These are phyloP conservation scores for Trypanosoma lewisi DNA, from an alignment of 208 protist species.

Conservation along the genomic window DNA sequence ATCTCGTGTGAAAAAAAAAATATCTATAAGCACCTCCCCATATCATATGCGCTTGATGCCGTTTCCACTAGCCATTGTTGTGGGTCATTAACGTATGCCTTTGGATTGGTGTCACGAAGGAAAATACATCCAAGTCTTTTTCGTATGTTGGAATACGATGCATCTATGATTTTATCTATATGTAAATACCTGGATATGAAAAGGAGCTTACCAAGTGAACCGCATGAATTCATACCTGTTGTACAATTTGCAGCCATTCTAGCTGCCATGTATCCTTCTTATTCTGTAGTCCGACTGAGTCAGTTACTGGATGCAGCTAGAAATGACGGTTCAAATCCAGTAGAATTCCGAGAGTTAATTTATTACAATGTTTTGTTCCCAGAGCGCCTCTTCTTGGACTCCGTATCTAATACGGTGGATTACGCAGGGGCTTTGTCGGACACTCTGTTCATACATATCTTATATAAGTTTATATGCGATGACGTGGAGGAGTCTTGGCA, in stretches of 20 bases:
- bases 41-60: slow-evolving; percentile 67
- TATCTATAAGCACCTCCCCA: slow-evolving; percentile 31
- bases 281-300: slow-evolving; percentile 36
- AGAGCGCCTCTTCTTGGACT: slow-evolving; percentile 43
- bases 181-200: slow-evolving; percentile 47
- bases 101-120: slow-evolving; percentile 47
- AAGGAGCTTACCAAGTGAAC: background rate
- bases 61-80: slow-evolving; percentile 39
- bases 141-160: slow-evolving; percentile 50
- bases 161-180: slow-evolving; percentile 39
- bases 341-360: slow-evolving; percentile 38
- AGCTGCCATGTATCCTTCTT: slow-evolving; percentile 68
- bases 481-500: slow-evolving; percentile 65
- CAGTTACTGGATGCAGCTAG: slow-evolving; percentile 51
- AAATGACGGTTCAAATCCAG: slow-evolving; percentile 37
- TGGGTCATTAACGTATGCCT: slow-evolving; percentile 68
- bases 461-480: slow-evolving; percentile 60
- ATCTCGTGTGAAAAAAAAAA: background rate
- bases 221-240: slow-evolving; percentile 47
- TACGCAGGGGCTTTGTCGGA: slow-evolving; percentile 20
- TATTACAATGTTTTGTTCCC: slow-evolving; percentile 71
- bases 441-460: slow-evolving; percentile 40
- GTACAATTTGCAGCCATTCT: slow-evolving; percentile 56
- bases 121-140: slow-evolving; percentile 52
- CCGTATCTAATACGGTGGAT: slow-evolving; percentile 12